Percentiles rank a stretch among this genome's conserved stretches.
Conservation (phyloP, 2,329 filamentous ascomycete genomes). For the Scedosporium dehoogii region DNA sequence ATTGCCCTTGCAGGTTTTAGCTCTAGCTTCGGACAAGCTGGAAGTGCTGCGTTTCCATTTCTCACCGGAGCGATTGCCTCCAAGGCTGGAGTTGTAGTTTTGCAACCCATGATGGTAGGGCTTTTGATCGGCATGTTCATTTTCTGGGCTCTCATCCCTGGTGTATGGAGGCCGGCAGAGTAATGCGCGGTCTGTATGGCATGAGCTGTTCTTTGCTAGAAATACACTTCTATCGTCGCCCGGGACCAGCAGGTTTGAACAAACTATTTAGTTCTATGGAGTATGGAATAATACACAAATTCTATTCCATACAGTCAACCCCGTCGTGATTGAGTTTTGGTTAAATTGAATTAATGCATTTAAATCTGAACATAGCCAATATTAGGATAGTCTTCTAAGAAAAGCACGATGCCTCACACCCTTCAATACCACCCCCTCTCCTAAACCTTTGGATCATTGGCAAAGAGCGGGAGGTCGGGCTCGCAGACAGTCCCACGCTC, state of each 20-base stretch:
- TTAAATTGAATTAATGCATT: too few species aligned
- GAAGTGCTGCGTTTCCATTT: conserved; percentile 44
- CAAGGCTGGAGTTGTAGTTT: conserved; percentile 30
- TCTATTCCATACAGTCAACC: not conserved
- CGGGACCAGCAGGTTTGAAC: not conserved
- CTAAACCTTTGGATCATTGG: not conserved
- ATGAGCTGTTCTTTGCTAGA: not conserved
- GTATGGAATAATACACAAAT: not conserved
- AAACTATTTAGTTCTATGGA: not conserved
- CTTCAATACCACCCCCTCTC: not conserved
- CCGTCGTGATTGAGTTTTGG: too few species aligned
- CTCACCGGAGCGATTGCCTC: conserved; percentile 42
- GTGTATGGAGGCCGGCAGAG: not conserved
- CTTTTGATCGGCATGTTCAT: conserved; percentile 34
- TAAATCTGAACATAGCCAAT: too few species aligned
- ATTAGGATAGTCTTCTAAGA: too few species aligned
- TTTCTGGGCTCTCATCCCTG: conserved; percentile 34
- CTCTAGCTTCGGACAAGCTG: conserved; percentile 46
- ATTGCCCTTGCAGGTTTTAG: conserved; percentile 26
- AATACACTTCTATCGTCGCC: not conserved
- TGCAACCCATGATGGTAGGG: conserved; percentile 42
- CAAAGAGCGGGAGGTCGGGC: not conserved
- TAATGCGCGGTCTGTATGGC: not conserved
- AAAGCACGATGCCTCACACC: not conserved
- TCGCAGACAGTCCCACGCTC: conserved; percentile 4